These are phyloP conservation scores for Ilyonectria sp. DNA, from an alignment of 2,329 filamentous ascomycete species.

Conservation along the genomic window DNA sequence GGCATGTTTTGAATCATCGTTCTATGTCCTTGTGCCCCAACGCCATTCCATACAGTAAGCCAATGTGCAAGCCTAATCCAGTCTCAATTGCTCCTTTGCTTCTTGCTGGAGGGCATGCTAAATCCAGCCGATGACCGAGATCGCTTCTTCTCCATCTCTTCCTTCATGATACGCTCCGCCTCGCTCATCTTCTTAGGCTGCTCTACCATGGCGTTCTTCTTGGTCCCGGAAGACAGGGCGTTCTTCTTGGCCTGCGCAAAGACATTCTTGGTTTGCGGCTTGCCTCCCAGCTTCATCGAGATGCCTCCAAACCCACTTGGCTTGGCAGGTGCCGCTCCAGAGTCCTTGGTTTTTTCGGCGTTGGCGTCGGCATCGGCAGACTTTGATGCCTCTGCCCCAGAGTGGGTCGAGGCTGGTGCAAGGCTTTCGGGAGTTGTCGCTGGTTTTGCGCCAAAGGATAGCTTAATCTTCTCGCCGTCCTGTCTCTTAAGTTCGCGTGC, in stretches of 20 bases:
- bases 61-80: constrained; percentile 6
- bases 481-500: constrained; percentile 69
- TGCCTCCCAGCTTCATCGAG: constrained; percentile 76
- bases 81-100: constrained; percentile 58
- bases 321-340: constrained; percentile 48
- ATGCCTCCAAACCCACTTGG: constrained; percentile 58
- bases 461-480: constrained; percentile 82
- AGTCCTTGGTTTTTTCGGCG: constrained; percentile 25
- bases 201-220: constrained; percentile 72
- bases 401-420: constrained; percentile 27
- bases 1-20: constrained; percentile 19
- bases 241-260: constrained; percentile 80
- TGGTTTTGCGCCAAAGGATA: constrained; percentile 73
- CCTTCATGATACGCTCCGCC: constrained; percentile 90
- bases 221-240: constrained; percentile 71
- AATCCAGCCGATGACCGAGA: constrained; percentile 64
- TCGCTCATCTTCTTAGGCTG: constrained; percentile 89
- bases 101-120: constrained; percentile 66
- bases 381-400: constrained; percentile 28
- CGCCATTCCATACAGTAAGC: constrained; percentile 19
- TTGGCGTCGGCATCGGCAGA: constrained; percentile 13
- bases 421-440: constrained; percentile 41
- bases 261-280: constrained; percentile 82
- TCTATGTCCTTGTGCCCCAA: constrained; percentile 20
- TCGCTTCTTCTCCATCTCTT: constrained; percentile 82